phyloP scores from a whole-genome alignment of 805 yeast genomes.

The Yarrowia keelungensis region DNA sequence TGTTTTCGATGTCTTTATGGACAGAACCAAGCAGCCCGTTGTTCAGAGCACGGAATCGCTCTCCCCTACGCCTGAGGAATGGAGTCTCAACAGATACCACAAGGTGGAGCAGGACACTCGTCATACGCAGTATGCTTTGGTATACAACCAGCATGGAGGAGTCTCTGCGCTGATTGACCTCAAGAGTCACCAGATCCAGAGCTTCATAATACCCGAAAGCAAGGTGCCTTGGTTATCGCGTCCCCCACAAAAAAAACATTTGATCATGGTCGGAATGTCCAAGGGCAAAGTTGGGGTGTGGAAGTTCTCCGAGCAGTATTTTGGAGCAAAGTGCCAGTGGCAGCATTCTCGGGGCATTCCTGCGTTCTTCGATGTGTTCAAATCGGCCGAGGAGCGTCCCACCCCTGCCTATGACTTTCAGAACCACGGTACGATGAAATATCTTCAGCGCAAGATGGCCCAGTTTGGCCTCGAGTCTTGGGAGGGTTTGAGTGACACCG shows the following conservation, averaged over 20 bases:
- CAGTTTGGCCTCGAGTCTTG: too few relatives aligned
- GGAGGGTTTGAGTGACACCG: too few relatives aligned
- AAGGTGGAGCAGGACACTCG: neutral
- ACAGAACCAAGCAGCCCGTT: neutral
- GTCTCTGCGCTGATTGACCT: neutral
- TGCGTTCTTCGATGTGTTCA: too few relatives aligned
- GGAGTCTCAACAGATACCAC: conserved; percentile 1
- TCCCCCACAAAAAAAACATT: neutral
- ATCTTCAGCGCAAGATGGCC: too few relatives aligned
- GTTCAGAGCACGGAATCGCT: neutral
- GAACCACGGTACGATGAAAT: too few relatives aligned
- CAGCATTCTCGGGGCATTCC: neutral
- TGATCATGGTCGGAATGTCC: neutral
- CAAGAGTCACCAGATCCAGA: neutral
- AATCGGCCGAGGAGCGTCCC: too few relatives aligned
- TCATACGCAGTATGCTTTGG: neutral
- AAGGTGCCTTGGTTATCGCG: too few relatives aligned
- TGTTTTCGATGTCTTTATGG: conserved; percentile 3
- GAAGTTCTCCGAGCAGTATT: neutral
- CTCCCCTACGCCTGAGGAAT: neutral
- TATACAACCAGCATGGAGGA: neutral
- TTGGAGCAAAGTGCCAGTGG: neutral
- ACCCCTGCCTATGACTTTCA: too few relatives aligned
- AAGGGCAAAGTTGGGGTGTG: neutral
- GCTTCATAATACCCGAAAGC: neutral